Base-by-base conservation (phyloP, 768 basidiomycete genomes). In the Termitomyces sp. region DNA sequence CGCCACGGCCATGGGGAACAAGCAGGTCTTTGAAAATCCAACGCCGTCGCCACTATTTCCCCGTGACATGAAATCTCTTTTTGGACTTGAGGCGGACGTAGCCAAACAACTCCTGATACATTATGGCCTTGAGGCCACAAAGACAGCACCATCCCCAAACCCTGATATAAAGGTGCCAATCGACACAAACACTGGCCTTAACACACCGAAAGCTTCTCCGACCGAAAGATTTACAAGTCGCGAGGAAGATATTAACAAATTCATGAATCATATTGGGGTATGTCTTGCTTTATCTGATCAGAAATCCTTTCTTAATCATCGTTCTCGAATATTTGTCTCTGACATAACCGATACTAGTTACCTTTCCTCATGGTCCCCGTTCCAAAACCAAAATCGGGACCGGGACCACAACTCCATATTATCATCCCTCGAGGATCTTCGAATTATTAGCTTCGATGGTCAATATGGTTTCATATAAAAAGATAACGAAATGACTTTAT, bases 261-360 rank as follows among this genome's bases (percentile, higher is more conserved):
- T 78, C 58, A 77, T 77, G 74, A 65, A 70, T 15, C 74, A 76
- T 58, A 76, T 78, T 49, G 77, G 77, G 60, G 78, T 80, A 62
- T 50, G 78, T 60, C 50, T 32, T 50, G 36, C 49, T 46, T 40
- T 32, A 39, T 20, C 29, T 46, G 22, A 48, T 32, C 59, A 13
- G 22, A 23, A 52, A n/a, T 5, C 20, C 2, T 46, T 31, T 27
- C 36, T 41, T 13, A 18, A 15, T 29, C 29, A 15, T 23, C 7
- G 7, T 16, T 18, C 15, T 35, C 10, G 29, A 47, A 33, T 32
- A 7, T 33, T 13, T 35, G 29, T 29, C n/a, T 27, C 50, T 51
- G 42, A 22, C 38, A 12, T 18, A 15, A 25, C 50, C 48, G 36
- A 27, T 1, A 42, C 47, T 52, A 76, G 76, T 70, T 75, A 46